phyloP scores from a whole-genome alignment of 306 rosid genomes.

The Vigna trinervia region DNA sequence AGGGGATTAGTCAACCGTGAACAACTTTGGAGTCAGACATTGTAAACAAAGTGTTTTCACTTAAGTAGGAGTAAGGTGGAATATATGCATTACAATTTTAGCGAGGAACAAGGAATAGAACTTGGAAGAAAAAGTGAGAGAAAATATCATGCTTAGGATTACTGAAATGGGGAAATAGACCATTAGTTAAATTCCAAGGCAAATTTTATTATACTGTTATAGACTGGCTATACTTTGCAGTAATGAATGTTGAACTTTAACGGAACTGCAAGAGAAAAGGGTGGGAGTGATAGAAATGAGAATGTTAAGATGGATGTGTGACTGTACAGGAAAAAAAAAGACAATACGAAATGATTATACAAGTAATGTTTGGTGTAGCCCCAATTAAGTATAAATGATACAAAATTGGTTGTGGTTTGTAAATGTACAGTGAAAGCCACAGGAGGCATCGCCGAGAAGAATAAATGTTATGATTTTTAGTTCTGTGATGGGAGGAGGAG shows the following conservation, averaged over 20 bases:
- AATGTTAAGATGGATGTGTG: not conserved
- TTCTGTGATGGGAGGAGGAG: not conserved
- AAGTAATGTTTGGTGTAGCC: not conserved
- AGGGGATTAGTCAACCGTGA: not conserved
- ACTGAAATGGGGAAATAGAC: not conserved
- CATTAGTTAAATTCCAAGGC: not conserved
- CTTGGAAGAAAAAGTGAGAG: too few relatives aligned
- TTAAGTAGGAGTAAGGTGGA: not conserved
- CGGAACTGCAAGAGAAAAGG: not conserved
- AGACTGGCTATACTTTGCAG: not conserved
- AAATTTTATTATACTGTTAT: not conserved
- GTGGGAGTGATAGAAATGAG: not conserved
- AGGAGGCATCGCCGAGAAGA: not conserved
- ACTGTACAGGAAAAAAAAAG: not conserved
- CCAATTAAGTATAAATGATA: not conserved
- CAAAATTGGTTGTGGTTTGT: not conserved
- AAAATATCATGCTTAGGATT: too few relatives aligned
- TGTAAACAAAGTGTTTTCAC: not conserved
- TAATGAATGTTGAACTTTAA: not conserved
- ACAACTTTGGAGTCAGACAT: not conserved
- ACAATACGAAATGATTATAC: not conserved
- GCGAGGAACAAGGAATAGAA: too few relatives aligned
- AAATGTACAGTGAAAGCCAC: not conserved
- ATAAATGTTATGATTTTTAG: not conserved
- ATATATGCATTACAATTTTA: conserved; percentile 3